phyloP scores from a whole-genome alignment of 495 filamentous ascomycete species.

The Hamigera avellanea region DNA sequence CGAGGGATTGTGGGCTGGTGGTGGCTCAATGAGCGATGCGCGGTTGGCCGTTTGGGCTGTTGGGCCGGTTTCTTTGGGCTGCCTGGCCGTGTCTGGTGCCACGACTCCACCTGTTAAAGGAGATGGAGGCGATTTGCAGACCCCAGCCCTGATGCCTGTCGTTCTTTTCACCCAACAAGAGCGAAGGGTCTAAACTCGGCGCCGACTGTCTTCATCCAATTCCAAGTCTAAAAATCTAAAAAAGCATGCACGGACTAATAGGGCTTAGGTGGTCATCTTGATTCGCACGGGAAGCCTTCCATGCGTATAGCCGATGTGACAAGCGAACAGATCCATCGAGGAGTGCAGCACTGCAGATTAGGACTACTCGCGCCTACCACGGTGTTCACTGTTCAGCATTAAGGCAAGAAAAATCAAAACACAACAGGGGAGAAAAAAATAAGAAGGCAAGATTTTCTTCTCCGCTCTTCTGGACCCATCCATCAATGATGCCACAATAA shows the following conservation, averaged over 20 bases:
- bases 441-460: too few relatives aligned
- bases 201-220: too few relatives aligned
- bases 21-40: conserved; percentile 14
- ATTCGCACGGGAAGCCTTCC: too few relatives aligned
- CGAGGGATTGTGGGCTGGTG: conserved; percentile 2
- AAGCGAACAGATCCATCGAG: too few relatives aligned
- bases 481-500: too few relatives aligned
- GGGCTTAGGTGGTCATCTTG: conserved; percentile 13
- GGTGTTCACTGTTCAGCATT: too few relatives aligned
- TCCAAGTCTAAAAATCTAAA: not conserved
- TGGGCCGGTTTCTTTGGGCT: conserved; percentile 29
- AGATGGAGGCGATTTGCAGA: conserved; percentile 2
- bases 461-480: too few relatives aligned
- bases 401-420: too few relatives aligned
- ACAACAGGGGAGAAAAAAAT: too few relatives aligned
- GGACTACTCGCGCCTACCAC: too few relatives aligned
- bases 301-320: too few relatives aligned
- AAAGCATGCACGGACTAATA: conserved; percentile 28
- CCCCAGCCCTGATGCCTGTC: conserved; percentile 13
- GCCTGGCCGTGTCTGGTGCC: conserved; percentile 27
- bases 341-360: too few relatives aligned
- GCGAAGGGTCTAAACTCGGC: not conserved
- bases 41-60: conserved; percentile 20
- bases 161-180: conserved; percentile 6
- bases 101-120: conserved; percentile 16